Evolutionary conservation across 805 yeast genomes (phyloP).

Genomic region (Candida morakotiae): DNA sequence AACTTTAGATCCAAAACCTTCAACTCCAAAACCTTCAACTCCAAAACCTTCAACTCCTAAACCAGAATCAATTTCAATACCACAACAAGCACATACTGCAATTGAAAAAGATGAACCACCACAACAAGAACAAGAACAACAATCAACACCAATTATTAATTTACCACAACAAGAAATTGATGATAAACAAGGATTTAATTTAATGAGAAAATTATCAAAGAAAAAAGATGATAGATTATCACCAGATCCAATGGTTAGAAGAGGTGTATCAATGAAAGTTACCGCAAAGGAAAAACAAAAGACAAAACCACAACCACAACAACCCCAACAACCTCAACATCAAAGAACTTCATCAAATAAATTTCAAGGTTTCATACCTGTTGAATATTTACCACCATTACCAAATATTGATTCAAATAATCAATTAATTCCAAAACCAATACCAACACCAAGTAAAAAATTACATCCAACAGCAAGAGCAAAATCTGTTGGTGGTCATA

Average conservation of each 20-base stretch:
- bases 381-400: constrained; percentile 41
- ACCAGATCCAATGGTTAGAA: constrained; percentile 46
- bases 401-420: constrained; percentile 34
- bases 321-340: constrained; percentile 23
- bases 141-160: constrained; percentile 10
- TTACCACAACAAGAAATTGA: constrained; percentile 12
- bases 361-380: constrained; percentile 38
- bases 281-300: constrained; percentile 50
- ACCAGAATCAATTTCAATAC: constrained; percentile 20
- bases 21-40: constrained; percentile 3
- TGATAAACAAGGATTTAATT: constrained; percentile 19
- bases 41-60: constrained; percentile 12
- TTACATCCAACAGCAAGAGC: constrained; percentile 85
- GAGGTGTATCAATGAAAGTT: constrained; percentile 60
- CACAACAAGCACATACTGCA: constrained; percentile 40
- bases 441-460: constrained; percentile 15
- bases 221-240: constrained; percentile 19
- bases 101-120: constrained; percentile 7
- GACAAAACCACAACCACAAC: background rate
- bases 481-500: constrained; percentile 76
- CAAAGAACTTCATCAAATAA: constrained; percentile 44
- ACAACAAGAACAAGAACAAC: background rate
- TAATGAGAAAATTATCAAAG: constrained; percentile 33
- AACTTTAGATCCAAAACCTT: constrained; percentile 5
- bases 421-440: constrained; percentile 15